A percentile compares a stretch with the other conserved stretches of the same genome.
These are phyloP conservation scores for Plectosphaerella sp. DNA, from an alignment of 2,329 filamentous ascomycete species.

Conservation along the genomic window DNA sequence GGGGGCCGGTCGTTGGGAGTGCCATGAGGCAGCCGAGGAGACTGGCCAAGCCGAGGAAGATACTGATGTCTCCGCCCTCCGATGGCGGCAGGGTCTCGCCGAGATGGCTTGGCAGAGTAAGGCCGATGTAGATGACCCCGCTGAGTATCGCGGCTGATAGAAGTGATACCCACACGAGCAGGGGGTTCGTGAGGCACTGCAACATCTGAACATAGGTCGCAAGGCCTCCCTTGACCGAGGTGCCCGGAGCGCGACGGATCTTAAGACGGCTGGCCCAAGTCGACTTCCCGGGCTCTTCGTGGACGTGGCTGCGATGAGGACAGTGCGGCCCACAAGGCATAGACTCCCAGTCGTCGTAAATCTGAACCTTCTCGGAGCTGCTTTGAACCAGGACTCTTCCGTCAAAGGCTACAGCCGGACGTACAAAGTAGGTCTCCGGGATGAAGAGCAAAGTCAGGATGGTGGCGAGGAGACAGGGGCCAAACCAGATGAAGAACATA, in stretches of 20 bases:
- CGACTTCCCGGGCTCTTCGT: background rate
- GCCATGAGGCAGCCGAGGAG: constrained; percentile 11
- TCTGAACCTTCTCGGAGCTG: constrained; percentile 29
- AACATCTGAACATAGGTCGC: constrained; percentile 14
- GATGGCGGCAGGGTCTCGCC: background rate
- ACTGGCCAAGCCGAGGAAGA: constrained; percentile 5
- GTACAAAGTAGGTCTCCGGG: constrained; percentile 34
- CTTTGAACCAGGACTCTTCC: constrained; percentile 31
- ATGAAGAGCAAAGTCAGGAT: constrained; percentile 23
- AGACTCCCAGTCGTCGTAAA: constrained; percentile 26
- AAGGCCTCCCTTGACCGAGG: background rate
- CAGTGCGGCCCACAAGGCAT: constrained; percentile 7
- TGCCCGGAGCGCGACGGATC: background rate
- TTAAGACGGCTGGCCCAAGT: background rate
- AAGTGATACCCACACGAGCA: constrained; percentile 19
- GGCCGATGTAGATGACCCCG: constrained; percentile 16
- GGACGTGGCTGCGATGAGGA: background rate
- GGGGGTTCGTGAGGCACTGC: constrained; percentile 18
- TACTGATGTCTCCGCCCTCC: background rate
- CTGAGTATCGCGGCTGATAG: constrained; percentile 18
- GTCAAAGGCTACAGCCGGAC: constrained; percentile 33
- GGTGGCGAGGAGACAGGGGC: constrained; percentile 17
- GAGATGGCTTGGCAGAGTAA: background rate
- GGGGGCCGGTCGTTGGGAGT: constrained; percentile 9
- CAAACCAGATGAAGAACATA: constrained; percentile 25